Evolutionary conservation across 202 grass and related monocot species (phyloP).

Genomic region (Eragrostis tef): DNA sequence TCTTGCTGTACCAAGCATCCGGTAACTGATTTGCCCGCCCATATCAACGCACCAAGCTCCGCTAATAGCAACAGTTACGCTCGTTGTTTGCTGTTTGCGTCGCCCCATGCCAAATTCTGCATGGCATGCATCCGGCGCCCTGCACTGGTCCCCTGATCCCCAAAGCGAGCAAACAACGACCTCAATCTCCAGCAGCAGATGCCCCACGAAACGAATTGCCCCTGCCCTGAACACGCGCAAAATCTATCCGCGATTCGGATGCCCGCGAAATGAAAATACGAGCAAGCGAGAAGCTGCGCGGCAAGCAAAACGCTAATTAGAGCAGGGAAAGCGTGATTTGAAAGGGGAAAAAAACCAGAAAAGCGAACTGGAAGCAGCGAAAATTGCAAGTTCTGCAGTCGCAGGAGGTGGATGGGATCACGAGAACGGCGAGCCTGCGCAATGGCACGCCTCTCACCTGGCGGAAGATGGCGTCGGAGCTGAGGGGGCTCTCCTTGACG

Average conservation of each 20-base stretch:
- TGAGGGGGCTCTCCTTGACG: conserved; percentile 89
- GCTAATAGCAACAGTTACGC: conserved; percentile 31
- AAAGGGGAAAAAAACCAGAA: not conserved
- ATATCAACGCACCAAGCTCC: conserved; percentile 24
- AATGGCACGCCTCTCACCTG: conserved; percentile 51
- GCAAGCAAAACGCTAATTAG: not conserved
- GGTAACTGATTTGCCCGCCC: not conserved
- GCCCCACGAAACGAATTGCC: conserved; percentile 21
- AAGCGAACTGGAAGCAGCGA: not conserved
- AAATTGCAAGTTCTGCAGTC: not conserved
- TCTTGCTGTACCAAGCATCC: not conserved
- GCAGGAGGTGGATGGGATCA: not conserved
- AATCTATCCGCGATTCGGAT: conserved; percentile 30
- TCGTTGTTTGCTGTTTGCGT: conserved; percentile 11
- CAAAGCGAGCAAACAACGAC: conserved; percentile 40
- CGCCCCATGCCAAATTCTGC: conserved; percentile 29
- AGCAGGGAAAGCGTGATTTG: conserved; percentile 1
- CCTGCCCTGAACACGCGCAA: not conserved
- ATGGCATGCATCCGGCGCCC: conserved; percentile 34
- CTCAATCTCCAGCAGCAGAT: conserved; percentile 33
- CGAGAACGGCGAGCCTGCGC: not conserved
- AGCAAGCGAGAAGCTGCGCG: conserved; percentile 8
- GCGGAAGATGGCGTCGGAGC: conserved; percentile 81
- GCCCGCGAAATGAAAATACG: not conserved
- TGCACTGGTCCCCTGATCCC: conserved; percentile 24